A percentile compares a stretch with the other conserved stretches of the same genome.
Evolutionary conservation across 1,284 basidiomycete genomes (phyloP).

Genomic region (Ganoderma boninense): DNA sequence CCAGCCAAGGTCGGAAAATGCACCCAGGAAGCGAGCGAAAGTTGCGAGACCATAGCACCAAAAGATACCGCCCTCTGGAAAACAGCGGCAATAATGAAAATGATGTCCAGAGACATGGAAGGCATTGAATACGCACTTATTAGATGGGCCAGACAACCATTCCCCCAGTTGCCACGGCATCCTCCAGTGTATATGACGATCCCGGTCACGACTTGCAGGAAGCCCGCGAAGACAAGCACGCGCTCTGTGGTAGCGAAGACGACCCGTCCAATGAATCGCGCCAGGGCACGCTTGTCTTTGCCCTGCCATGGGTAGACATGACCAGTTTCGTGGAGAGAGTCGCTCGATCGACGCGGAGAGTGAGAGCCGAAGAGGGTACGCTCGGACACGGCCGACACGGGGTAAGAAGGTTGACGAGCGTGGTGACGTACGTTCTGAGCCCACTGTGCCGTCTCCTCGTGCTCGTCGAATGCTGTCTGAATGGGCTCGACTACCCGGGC

Average conservation of each 20-base stretch:
- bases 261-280: constrained; percentile 51
- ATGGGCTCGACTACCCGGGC: constrained; percentile 38
- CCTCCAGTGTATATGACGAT: constrained; percentile 84
- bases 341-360: constrained; percentile 66
- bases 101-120: neutral
- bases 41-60: constrained; percentile 91
- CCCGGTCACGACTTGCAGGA: constrained; percentile 72
- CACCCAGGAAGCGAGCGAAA: constrained; percentile 92
- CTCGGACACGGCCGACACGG: constrained; percentile 58
- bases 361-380: constrained; percentile 59
- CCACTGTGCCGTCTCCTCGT: constrained; percentile 49
- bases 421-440: constrained; percentile 49
- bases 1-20: constrained; percentile 91
- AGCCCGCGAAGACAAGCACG: constrained; percentile 72
- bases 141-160: constrained; percentile 90
- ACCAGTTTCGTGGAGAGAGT: constrained; percentile 61
- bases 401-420: constrained; percentile 37
- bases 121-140: constrained; percentile 72
- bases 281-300: constrained; percentile 34
- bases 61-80: constrained; percentile 85
- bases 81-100: neutral
- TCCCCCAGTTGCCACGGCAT: constrained; percentile 79
- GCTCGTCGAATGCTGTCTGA: constrained; percentile 45
- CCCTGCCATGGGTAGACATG: constrained; percentile 31
- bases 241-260: constrained; percentile 68